A percentile compares a stretch with the other conserved stretches of the same genome.
Evolutionary conservation across 1,284 basidiomycete genomes (phyloP).

Genomic region (Ceratobasidium papillatum): DNA sequence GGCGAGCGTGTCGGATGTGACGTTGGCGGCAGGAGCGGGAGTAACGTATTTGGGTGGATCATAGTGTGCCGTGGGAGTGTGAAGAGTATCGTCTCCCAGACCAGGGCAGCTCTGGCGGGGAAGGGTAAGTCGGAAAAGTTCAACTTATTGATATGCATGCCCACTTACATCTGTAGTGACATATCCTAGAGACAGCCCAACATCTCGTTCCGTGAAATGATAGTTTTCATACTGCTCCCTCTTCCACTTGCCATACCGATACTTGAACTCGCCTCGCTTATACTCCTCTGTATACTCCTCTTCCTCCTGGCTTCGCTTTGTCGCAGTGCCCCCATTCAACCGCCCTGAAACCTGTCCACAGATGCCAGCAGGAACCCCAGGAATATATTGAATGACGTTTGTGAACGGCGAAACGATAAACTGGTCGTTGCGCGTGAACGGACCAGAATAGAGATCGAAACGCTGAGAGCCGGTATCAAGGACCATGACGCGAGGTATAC

Average conservation of each 20-base stretch:
- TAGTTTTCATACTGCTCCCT: slow-evolving; percentile 31
- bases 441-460: slow-evolving; percentile 67
- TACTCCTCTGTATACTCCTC: slow-evolving; percentile 60
- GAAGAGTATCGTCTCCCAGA: slow-evolving; percentile 71
- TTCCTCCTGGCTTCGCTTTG: slow-evolving; percentile 63
- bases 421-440: slow-evolving; percentile 74
- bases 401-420: slow-evolving; percentile 63
- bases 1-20: slow-evolving; percentile 59
- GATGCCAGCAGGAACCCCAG: slow-evolving; percentile 51
- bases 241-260: slow-evolving; percentile 40
- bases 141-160: slow-evolving; percentile 11
- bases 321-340: slow-evolving; percentile 56
- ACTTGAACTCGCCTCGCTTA: slow-evolving; percentile 20
- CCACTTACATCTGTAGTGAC: slow-evolving; percentile 72
- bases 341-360: slow-evolving; percentile 64
- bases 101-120: slow-evolving; percentile 68
- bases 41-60: slow-evolving; percentile 63
- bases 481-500: slow-evolving; percentile 72
- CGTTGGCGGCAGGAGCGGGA: slow-evolving; percentile 59
- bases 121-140: slow-evolving; percentile 14
- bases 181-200: slow-evolving; percentile 71
- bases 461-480: slow-evolving; percentile 78
- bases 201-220: slow-evolving; percentile 32
- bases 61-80: slow-evolving; percentile 67
- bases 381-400: slow-evolving; percentile 68